Base-by-base conservation (phyloP, 2,329 filamentous ascomycete species). In the Domatiomyces catenatus region DNA sequence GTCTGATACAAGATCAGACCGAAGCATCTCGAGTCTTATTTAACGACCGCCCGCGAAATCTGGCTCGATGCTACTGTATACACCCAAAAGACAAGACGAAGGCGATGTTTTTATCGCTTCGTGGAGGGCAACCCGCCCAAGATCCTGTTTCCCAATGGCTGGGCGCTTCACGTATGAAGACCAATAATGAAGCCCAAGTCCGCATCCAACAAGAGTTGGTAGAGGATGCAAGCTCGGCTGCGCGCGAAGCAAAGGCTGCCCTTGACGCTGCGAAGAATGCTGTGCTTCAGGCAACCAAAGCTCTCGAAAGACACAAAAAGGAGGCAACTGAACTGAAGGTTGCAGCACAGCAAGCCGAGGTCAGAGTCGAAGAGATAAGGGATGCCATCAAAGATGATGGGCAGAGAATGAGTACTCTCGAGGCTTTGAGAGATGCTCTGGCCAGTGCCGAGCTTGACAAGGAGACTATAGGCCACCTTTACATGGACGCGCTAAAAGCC, bases 131-230 rank as follows among this genome's bases (percentile, higher is more conserved):
- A 43, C 64, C 71, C 47, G 75, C 68, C 46, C 69, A 75, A 39
- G 67, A 69, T 42, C 75, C 76, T 10, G 71, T 83, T 4, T 64
- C 71, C 6, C 72, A 75, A 15, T 79, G 70, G 56, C 65, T 61
- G 0, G 71, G 75, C 42, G 68, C 67, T 8, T 72, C 83, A 20
- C 79, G 88, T n/a, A 93, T 94, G 80, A 83, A 83, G 61, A 82
- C 84, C 0, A 85, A 94, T 61, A 72, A 78, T 22, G 82, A 78
- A 51, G 76, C 76, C 17, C 83, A 86, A 60, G 75, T 89, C 42
- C 70, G 65, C 69, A 56, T 71, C 46, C 73, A 77, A 56, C 65
- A 68, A 50, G 67, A 70, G 39, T 67, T 67, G 18, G 62, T 78
- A 15, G 59, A 72, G 22, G 74, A 79, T 39, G 70, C 84, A 2